Evolutionary conservation across 2,329 filamentous ascomycete species (phyloP), one percentile per base, ranked within the genome.

Genomic region (Rhytidhysteron rufulum): DNA sequence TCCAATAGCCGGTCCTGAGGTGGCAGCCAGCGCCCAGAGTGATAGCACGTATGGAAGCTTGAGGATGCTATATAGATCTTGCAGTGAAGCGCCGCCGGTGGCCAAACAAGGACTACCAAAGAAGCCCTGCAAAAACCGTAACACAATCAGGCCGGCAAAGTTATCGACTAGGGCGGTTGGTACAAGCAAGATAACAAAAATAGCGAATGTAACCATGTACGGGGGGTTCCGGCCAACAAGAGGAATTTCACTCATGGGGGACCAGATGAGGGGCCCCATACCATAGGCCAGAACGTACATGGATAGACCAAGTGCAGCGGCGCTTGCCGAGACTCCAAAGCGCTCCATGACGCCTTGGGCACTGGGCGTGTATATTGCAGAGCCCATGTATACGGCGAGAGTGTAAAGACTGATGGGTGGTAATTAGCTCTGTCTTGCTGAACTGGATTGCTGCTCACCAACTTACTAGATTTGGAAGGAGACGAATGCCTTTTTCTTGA

Each of bases 101-200:
- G 65, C 64, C 1, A 68, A 43, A 42, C 60, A 64, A 0, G 65
- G 64, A 5, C 51, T 58, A 11, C 65, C 64, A 39, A 67, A 66
- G 50, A 67, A 67, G 11, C 65, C 65, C 29, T 63, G 60, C 4
- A 68, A 45, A 42, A 67, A 68, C 19, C 65, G 59, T 19, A 73
- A 61, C 10, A 83, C 78, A 51, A 85, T 72, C 8, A 88, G 69
- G 0, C 80, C 80, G 0, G 77, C 66, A 38, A 81, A 84, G 65
- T 81, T 84, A 32, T 75, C 63, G 3, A 79, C 79, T 0, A 86
- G 59, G 0, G 81, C 79, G 0, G 82, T 78, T 0, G 83, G 82
- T 13, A 87, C 73, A 5, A 75, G 79, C 9, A 88, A 62, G 44
- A 86, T 73, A 35, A 84, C 78, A 57, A 86, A 88, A 20, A 87